phyloP scores from a whole-genome alignment of 257 asterid genomes.

The Penstemon eatonii region DNA sequence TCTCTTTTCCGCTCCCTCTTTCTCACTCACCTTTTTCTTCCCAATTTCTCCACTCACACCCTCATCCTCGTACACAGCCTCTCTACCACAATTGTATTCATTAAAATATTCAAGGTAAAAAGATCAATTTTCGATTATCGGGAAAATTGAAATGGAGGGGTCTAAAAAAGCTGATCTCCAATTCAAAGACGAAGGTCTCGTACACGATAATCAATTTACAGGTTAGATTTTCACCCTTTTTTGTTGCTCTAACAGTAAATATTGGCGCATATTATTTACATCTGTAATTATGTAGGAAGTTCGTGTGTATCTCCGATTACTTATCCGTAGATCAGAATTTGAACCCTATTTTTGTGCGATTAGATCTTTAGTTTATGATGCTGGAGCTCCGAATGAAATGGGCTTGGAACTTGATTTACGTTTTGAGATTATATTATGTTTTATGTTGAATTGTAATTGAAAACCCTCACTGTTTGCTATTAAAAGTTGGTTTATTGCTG shows the following conservation, averaged over 20 bases:
- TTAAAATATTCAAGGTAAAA: not conserved
- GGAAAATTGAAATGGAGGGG: slow-evolving; percentile 35
- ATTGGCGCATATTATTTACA: not conserved
- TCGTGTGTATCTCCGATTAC: not conserved
- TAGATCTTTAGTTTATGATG: slow-evolving; percentile 14
- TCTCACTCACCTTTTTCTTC: slow-evolving; percentile 4
- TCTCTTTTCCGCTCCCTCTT: slow-evolving; percentile 17
- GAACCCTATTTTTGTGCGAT: slow-evolving; percentile 1
- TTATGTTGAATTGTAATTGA: slow-evolving; percentile 8
- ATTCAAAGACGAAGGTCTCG: slow-evolving; percentile 41
- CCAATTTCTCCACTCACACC: not conserved
- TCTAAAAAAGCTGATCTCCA: slow-evolving; percentile 43
- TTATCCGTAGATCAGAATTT: not conserved
- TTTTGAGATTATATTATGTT: not conserved
- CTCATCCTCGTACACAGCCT: not conserved
- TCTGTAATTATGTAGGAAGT: slow-evolving; percentile 2
- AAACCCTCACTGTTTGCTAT: not conserved
- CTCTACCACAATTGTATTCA: slow-evolving; percentile 16
- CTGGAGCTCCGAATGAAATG: slow-evolving; percentile 14
- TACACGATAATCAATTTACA: slow-evolving; percentile 43
- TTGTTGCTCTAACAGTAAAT: not conserved
- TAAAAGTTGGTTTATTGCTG: slow-evolving; percentile 7
- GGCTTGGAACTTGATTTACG: not conserved
- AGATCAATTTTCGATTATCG: slow-evolving; percentile 24
- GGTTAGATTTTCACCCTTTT: slow-evolving; percentile 29